Percentiles rank a stretch among this genome's conserved stretches.
phyloP scores from a whole-genome alignment of 164 flowering plant species.

The Buxus sempervirens region DNA sequence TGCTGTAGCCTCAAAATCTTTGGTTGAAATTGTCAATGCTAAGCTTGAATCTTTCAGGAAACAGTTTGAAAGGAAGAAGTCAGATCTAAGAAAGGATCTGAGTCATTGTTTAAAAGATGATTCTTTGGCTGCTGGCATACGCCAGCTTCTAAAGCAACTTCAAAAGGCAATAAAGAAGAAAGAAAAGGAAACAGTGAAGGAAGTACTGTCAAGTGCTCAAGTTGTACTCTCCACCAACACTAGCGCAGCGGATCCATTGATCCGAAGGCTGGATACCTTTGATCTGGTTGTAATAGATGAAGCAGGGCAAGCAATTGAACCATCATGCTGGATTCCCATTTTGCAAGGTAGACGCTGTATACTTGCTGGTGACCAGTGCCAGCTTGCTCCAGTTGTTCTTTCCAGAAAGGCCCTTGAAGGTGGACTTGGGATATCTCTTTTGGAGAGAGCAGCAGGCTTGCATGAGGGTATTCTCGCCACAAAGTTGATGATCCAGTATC shows the following conservation, averaged over 20 bases:
- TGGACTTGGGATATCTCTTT: slow-evolving; percentile 82
- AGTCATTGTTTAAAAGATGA: slow-evolving; percentile 77
- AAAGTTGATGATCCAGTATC: slow-evolving; percentile 68
- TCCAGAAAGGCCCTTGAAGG: slow-evolving; percentile 85
- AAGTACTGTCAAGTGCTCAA: slow-evolving; percentile 67
- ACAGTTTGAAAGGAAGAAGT: slow-evolving; percentile 78
- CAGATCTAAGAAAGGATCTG: slow-evolving; percentile 73
- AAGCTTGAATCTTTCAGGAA: slow-evolving; percentile 49
- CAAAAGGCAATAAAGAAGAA: slow-evolving; percentile 74
- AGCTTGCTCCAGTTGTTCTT: slow-evolving; percentile 83
- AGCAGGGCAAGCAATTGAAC: slow-evolving; percentile 95
- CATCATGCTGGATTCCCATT: slow-evolving; percentile 90
- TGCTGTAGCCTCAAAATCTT: slow-evolving; percentile 74
- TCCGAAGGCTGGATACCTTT: slow-evolving; percentile 61
- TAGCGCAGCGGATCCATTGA: slow-evolving; percentile 82
- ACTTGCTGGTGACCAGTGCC: slow-evolving; percentile 87
- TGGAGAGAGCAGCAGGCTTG: slow-evolving; percentile 72
- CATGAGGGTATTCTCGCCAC: slow-evolving; percentile 67
- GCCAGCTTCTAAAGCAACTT: slow-evolving; percentile 88
- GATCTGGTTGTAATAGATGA: slow-evolving; percentile 91
- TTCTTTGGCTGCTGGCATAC: slow-evolving; percentile 90
- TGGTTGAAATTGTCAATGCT: slow-evolving; percentile 64
- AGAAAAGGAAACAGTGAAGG: slow-evolving; percentile 79
- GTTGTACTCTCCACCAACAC: slow-evolving; percentile 86
- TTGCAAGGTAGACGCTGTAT: slow-evolving; percentile 83